Base-by-base conservation (phyloP, 2,329 filamentous ascomycete genomes). In the Zymoseptoria ardabiliae region DNA sequence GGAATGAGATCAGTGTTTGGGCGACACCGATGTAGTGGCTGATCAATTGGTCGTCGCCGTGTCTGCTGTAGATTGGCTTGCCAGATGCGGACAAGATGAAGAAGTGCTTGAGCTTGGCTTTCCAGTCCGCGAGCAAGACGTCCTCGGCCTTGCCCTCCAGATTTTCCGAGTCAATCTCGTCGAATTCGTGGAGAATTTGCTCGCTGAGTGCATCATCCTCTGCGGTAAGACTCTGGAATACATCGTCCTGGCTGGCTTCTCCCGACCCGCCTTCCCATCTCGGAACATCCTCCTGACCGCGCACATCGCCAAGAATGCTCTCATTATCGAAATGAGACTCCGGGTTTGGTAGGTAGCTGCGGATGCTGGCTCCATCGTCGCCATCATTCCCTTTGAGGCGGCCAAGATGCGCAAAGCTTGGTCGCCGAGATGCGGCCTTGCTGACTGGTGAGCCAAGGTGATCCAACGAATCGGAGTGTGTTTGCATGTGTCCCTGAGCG, bases 1-100 rank as follows among this genome's bases (percentile, higher is more conserved):
- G 97, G 72, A 97, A 97, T 1, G 94, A 97, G 63, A 99, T 96
- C 67, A 99, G 93, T 50, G 94, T 99, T 73, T 97, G 94, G 1
- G 97, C 87, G 19, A 99, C 88, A 49, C 94, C 94, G 72, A 97
- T 93, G 68, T 94, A 97, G 55, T 89, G 89, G 68, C 95, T 96
- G 71, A 97, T 91, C 50, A 97, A 79, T 57, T 88, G 86, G 65
- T 96, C 82, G 67, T 97, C 91, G 49, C 95, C 94, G 72, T 99
- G 93, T 54, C 95, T 85, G 70, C 91, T 97, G 81, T 93, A 99
- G 54, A 99, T 95, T 10, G 94, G 95, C 73, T 99, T 99, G 20
- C 94, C 94, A 9, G 95, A 93, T 13, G 91, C 93, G 2, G 94
- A 97, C 1, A 99, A 79, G 68, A 99, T 96, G 75, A 99, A 85